phyloP scores from a whole-genome alignment of 352 stramenopile genomes.

The Phytophthora tubulina region DNA sequence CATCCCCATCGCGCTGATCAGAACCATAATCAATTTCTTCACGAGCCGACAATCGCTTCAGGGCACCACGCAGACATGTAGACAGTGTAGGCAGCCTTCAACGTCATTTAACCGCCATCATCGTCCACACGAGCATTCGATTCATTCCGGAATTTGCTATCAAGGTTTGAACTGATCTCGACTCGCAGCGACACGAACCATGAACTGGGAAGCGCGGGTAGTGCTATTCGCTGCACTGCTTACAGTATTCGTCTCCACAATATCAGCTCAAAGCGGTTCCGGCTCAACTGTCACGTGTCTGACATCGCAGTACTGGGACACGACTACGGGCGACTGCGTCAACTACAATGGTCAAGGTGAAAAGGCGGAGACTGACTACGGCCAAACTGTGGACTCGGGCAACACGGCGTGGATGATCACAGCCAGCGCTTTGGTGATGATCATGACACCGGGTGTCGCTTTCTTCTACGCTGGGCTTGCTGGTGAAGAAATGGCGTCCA shows the following conservation, averaged over 20 bases:
- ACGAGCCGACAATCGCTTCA: conserved; percentile 9
- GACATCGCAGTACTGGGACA: conserved; percentile 49
- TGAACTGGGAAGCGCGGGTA: conserved; percentile 6
- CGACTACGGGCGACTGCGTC: conserved; percentile 46
- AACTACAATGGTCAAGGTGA: conserved; percentile 46
- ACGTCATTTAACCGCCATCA: background rate
- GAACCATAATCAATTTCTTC: conserved; percentile 3
- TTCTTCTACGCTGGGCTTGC: conserved; percentile 90
- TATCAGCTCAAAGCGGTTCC: conserved; percentile 31
- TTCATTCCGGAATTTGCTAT: conserved; percentile 18
- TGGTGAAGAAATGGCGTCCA: conserved; percentile 79
- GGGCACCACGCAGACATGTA: conserved; percentile 2
- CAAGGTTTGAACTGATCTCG: background rate
- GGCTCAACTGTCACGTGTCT: conserved; percentile 37
- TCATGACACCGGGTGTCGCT: conserved; percentile 78
- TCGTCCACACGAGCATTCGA: background rate
- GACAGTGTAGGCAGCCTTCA: background rate
- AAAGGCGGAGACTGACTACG: conserved; percentile 51
- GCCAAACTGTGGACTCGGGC: conserved; percentile 50
- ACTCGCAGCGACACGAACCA: background rate
- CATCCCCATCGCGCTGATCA: conserved; percentile 22
- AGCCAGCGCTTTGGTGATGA: conserved; percentile 67
- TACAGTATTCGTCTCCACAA: conserved; percentile 41
- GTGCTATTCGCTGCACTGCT: conserved; percentile 49
- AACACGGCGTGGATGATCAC: conserved; percentile 80